phyloP scores from a whole-genome alignment of 371 early-diverging fungal genomes.

The Fennellomyces sp. region DNA sequence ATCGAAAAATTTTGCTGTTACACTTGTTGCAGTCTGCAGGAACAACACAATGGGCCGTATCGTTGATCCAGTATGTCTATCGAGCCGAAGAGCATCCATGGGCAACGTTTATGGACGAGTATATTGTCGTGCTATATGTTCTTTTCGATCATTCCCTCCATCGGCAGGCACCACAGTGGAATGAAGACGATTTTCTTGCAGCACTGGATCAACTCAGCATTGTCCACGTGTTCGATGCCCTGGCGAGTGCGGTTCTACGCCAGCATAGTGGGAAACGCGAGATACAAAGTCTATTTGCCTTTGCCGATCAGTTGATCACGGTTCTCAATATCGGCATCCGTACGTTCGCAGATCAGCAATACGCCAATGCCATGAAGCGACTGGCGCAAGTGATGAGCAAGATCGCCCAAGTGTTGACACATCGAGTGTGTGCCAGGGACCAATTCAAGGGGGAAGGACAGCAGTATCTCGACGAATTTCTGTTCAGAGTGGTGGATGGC shows the following conservation, averaged over 20 bases:
- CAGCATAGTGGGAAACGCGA: not conserved
- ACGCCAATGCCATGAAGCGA: constrained; percentile 36
- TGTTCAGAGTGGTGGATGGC: constrained; percentile 13
- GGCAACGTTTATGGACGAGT: constrained; percentile 15
- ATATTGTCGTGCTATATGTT: constrained; percentile 34
- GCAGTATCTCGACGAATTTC: constrained; percentile 19
- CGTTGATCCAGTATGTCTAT: constrained; percentile 53
- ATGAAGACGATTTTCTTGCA: constrained; percentile 64
- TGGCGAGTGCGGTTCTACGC: constrained; percentile 5
- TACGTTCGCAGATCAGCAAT: constrained; percentile 13
- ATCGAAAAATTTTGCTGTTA: constrained; percentile 40
- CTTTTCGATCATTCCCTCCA: constrained; percentile 24
- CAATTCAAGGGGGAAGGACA: constrained; percentile 8
- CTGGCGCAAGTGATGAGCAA: constrained; percentile 48
- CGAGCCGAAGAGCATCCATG: not conserved
- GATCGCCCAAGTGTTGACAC: constrained; percentile 32
- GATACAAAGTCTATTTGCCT: constrained; percentile 13
- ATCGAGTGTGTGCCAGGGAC: constrained; percentile 15
- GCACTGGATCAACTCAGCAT: constrained; percentile 67
- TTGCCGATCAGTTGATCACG: constrained; percentile 27
- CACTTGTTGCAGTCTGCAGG: constrained; percentile 35
- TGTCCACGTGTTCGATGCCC: constrained; percentile 17
- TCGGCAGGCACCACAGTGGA: constrained; percentile 40
- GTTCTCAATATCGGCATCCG: constrained; percentile 25
- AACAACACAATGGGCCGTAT: constrained; percentile 55